A percentile compares a stretch with the other conserved stretches of the same genome.
Conservation (phyloP, 2,329 filamentous ascomycete genomes). For the Ceratocystiopsis minuta region DNA sequence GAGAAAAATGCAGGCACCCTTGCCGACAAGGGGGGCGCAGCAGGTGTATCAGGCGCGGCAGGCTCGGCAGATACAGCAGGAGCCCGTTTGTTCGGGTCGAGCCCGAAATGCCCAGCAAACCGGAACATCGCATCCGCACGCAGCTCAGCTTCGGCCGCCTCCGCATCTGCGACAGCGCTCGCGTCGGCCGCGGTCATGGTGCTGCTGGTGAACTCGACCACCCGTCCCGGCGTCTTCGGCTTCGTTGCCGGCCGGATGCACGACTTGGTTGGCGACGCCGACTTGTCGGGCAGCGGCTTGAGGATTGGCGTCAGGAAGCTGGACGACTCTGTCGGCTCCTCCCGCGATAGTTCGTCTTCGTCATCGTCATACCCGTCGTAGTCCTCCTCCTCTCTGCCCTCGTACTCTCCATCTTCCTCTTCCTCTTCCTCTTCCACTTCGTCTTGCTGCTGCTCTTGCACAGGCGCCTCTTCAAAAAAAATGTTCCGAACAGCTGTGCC, state of each 20-base stretch:
- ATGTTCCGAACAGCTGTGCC: background rate
- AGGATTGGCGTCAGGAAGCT: constrained; percentile 23
- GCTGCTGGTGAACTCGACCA: constrained; percentile 39
- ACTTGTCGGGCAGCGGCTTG: constrained; percentile 29
- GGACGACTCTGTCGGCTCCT: constrained; percentile 13
- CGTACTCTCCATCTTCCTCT: background rate
- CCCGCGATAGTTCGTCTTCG: constrained; percentile 16
- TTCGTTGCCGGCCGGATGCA: constrained; percentile 39
- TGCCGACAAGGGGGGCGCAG: too few species aligned
- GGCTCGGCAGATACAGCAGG: too few species aligned
- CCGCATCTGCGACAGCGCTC: too few species aligned
- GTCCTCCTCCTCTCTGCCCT: too few species aligned
- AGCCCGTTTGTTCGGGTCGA: constrained; percentile 5
- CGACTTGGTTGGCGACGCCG: constrained; percentile 38
- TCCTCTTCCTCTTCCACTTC: background rate
- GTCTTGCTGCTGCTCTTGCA: background rate
- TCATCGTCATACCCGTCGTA: constrained; percentile 3
- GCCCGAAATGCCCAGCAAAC: constrained; percentile 7
- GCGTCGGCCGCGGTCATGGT: constrained; percentile 25
- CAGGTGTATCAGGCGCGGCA: too few species aligned
- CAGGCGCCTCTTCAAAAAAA: background rate
- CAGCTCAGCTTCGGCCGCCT: too few species aligned
- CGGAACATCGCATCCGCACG: background rate
- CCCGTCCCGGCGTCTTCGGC: constrained; percentile 36
- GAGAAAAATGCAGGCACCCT: background rate